Percentiles rank a stretch among this genome's conserved stretches.
Conservation (phyloP, 805 yeast genomes). For the Starmerella apicola region DNA sequence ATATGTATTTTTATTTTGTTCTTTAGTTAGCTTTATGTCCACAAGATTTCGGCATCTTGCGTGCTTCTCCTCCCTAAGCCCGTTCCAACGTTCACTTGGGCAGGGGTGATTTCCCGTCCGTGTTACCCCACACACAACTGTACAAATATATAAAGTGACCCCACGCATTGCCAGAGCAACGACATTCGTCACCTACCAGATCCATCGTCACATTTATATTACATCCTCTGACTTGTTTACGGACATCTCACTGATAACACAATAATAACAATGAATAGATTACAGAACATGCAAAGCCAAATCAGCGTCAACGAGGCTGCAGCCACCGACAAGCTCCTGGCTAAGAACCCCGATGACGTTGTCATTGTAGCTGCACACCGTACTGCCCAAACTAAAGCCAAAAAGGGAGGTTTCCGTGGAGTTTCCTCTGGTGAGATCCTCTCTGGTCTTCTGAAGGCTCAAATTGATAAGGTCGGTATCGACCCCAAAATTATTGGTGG, state of each 20-base stretch:
- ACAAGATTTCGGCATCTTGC: no score
- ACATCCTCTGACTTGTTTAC: no score
- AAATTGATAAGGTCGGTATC: slow-evolving; percentile 41
- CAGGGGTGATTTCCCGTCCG: no score
- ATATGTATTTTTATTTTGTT: no score
- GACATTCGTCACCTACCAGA: not conserved
- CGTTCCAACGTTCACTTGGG: no score
- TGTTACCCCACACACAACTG: no score
- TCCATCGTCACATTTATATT: not conserved
- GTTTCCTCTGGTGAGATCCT: slow-evolving; percentile 70
- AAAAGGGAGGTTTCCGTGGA: slow-evolving; percentile 76
- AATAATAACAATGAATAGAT: slow-evolving; percentile 27
- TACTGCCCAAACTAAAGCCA: slow-evolving; percentile 80
- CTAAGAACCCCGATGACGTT: slow-evolving; percentile 72
- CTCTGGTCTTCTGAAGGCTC: slow-evolving; percentile 47
- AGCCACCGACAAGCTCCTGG: slow-evolving; percentile 29
- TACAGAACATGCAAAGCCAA: slow-evolving; percentile 25
- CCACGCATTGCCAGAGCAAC: not conserved
- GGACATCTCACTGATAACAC: no score
- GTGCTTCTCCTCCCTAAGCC: no score
- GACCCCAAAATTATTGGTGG: slow-evolving; percentile 61
- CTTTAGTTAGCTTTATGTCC: no score
- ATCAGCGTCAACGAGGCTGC: slow-evolving; percentile 25
- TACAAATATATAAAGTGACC: slow-evolving; percentile 1
- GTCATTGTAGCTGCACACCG: slow-evolving; percentile 84